Percentiles rank a stretch among this genome's conserved stretches.
Conservation (phyloP, 768 basidiomycete species). For the Gloeopeniophorella convolvens region DNA sequence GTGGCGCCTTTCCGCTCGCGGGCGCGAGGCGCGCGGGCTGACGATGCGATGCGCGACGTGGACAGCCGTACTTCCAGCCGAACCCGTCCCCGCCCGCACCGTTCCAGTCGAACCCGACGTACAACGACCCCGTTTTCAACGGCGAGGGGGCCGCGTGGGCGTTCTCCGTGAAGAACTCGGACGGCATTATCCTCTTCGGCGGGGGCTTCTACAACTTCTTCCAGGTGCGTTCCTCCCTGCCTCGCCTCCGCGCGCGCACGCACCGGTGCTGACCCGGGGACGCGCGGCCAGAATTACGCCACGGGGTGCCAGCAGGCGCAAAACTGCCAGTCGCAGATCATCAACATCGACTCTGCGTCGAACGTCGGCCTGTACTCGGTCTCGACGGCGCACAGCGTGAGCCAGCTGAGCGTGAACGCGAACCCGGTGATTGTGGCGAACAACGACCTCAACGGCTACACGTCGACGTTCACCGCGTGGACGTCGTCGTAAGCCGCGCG, state of each 20-base stretch:
- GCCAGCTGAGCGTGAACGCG: slow-evolving; percentile 45
- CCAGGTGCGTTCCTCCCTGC: slow-evolving; percentile 35
- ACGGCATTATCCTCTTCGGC: slow-evolving; percentile 57
- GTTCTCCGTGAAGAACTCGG: slow-evolving; percentile 43
- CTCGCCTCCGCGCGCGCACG: no score
- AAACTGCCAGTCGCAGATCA: slow-evolving; percentile 52
- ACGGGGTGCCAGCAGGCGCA: slow-evolving; percentile 39
- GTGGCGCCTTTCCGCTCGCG: no score
- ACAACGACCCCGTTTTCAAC: slow-evolving; percentile 47
- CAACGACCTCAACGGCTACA: slow-evolving; percentile 50
- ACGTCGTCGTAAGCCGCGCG: slow-evolving; percentile 16
- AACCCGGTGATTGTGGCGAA: slow-evolving; percentile 42
- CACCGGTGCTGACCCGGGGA: no score
- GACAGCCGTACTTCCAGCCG: slow-evolving; percentile 69
- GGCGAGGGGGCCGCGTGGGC: slow-evolving; percentile 47
- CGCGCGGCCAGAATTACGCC: slow-evolving; percentile 48
- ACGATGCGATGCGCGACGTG: no score
- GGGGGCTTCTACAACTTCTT: slow-evolving; percentile 71
- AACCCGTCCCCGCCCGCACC: slow-evolving; percentile 49
- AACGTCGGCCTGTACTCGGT: slow-evolving; percentile 49
- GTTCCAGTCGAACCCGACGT: slow-evolving; percentile 34
- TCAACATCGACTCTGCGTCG: slow-evolving; percentile 46
- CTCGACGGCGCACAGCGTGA: slow-evolving; percentile 50
- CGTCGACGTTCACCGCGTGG: slow-evolving; percentile 27
- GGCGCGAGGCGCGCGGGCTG: no score